Conservation (phyloP, 371 early-diverging fungal species). For the Mucor velutinosus region DNA sequence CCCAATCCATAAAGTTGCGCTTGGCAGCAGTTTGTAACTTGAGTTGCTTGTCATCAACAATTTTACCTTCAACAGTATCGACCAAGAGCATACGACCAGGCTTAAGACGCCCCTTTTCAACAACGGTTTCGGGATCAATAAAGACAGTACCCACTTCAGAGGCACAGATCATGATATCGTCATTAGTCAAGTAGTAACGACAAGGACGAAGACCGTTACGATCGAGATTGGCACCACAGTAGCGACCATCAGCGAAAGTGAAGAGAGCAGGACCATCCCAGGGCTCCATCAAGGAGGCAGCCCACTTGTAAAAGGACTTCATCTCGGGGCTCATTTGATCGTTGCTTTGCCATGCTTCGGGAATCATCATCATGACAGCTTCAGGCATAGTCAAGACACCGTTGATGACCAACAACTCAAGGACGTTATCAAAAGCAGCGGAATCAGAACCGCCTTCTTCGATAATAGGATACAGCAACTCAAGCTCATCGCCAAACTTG, state of each 20-base stretch:
- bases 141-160: constrained; percentile 93
- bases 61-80: constrained; percentile 88
- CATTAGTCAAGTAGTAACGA: constrained; percentile 90
- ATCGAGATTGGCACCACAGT: constrained; percentile 94
- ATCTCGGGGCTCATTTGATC: constrained; percentile 82
- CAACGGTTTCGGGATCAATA: constrained; percentile 80
- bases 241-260: constrained; percentile 95
- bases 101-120: constrained; percentile 91
- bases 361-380: constrained; percentile 97
- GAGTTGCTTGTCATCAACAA: constrained; percentile 90
- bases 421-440: constrained; percentile 94
- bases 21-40: constrained; percentile 74
- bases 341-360: constrained; percentile 97
- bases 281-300: constrained; percentile 95
- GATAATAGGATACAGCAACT: constrained; percentile 89
- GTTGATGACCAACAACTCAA: constrained; percentile 90
- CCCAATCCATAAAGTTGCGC: constrained; percentile 83
- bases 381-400: constrained; percentile 91
- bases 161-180: constrained; percentile 95
- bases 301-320: constrained; percentile 95
- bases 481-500: constrained; percentile 78
- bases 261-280: constrained; percentile 98
- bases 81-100: constrained; percentile 97
- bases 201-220: constrained; percentile 97
- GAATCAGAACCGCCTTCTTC: constrained; percentile 98